These are phyloP conservation scores for Pontederia crassipes DNA, from an alignment of 176 grass and related monocot genomes.

Conservation along the genomic window DNA sequence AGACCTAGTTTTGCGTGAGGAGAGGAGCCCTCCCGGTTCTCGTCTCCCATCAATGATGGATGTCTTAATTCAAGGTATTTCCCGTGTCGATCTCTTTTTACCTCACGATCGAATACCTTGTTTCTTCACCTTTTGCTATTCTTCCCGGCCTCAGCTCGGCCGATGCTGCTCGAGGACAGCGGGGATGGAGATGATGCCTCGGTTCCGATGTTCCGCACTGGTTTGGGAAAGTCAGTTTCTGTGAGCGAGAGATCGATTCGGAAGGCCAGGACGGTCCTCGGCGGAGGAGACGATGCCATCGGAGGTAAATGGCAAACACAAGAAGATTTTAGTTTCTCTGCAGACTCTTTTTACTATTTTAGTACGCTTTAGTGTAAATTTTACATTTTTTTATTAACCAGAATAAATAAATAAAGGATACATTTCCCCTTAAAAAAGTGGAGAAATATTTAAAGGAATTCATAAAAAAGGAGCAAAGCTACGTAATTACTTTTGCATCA, in stretches of 20 bases:
- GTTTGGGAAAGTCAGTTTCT: constrained; percentile 24
- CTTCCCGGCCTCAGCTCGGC: constrained; percentile 19
- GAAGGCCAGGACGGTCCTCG: constrained; percentile 46
- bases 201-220: constrained; percentile 39
- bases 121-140: background rate
- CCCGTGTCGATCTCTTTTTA: background rate
- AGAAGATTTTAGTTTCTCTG: background rate
- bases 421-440: background rate
- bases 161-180: constrained; percentile 17
- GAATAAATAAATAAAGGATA: background rate
- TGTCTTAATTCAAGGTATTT: constrained; percentile 21
- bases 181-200: constrained; percentile 1
- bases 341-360: background rate
- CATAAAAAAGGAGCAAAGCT: background rate
- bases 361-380: background rate
- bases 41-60: constrained; percentile 27
- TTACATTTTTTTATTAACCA: background rate
- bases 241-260: constrained; percentile 36
- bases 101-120: background rate
- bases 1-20: constrained; percentile 8
- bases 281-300: constrained; percentile 18
- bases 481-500: background rate
- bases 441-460: background rate
- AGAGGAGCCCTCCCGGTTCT: background rate
- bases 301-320: constrained; percentile 18